Evolutionary conservation across 2,329 filamentous ascomycete species (phyloP), one percentile per base, ranked within the genome.

Genomic region (Alternaria conjuncta): DNA sequence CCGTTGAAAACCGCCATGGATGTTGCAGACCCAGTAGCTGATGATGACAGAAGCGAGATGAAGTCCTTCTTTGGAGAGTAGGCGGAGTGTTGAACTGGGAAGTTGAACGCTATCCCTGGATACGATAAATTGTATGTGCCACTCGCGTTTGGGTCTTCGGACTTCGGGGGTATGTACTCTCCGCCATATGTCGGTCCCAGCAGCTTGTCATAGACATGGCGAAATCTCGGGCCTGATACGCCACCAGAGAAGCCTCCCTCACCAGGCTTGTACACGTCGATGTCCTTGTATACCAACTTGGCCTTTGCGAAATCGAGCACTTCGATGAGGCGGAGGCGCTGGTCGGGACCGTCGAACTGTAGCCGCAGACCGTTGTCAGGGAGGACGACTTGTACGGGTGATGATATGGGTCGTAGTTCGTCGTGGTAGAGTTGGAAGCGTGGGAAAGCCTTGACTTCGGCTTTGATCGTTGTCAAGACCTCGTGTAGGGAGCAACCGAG

Each of bases 1-100:
- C 96, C 96, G 71, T 88, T 90, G 77, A 97, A 99, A 5, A 99
- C 87, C 5, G 94, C 94, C 91, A 98, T 96, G 1, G 92, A 93
- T 0, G 87, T 90, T 2, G 95, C 94, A 7, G 91, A 87, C 53
- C 91, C 88, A 57, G 91, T 92, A 18, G 90, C 89, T 0, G 92
- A 88, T 0, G 93, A 92, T 0, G 93, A 94, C 15, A 98, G 86
- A 41, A 97, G 82, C 1, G 93, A 91, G 28, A 97, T 94, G 66
- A 97, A 94, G 75, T 98, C 94, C 65, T 88, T 87, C 57, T 88
- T 86, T 1, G 90, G 86, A 4, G 92, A 92, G 85, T 93, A 97
- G 21, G 89, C 88, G 1, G 91, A 89, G 61, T 87, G 84, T 54
- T 90, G 86, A 28, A 98, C 84, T 1, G 93, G 89, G 69, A 99